Percentiles rank a stretch among this genome's conserved stretches.
Conservation (phyloP, 2,329 filamentous ascomycete genomes). For the Orbilia oligospora region DNA sequence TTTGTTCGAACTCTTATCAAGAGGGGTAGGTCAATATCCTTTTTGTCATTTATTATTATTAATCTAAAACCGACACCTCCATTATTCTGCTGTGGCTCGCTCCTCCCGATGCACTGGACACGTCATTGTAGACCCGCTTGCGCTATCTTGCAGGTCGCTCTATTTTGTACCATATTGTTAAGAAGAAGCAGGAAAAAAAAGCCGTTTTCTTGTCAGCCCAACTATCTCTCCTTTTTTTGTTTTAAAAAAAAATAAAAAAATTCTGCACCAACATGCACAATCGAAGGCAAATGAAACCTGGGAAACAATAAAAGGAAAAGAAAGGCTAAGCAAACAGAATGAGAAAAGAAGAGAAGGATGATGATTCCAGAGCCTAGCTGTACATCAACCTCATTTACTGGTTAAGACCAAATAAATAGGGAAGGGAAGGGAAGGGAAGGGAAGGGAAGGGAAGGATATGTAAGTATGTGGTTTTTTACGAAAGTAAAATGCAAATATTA, state of each 20-base stretch:
- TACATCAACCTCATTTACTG: not conserved
- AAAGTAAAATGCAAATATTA: conserved; percentile 67
- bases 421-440: not conserved
- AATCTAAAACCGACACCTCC: conserved; percentile 6
- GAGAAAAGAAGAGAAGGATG: not conserved
- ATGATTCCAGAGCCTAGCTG: not conserved
- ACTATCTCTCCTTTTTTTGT: not conserved
- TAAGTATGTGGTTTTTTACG: too few species aligned
- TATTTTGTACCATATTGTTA: conserved; percentile 5
- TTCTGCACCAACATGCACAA: not conserved
- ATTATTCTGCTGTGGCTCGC: not conserved
- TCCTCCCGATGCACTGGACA: conserved; percentile 20
- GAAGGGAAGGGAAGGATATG: too few species aligned
- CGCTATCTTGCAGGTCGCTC: conserved; percentile 7
- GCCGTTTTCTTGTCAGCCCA: not conserved
- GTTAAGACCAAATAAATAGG: not conserved
- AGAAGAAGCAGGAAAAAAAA: too few species aligned
- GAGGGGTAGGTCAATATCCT: conserved; percentile 12
- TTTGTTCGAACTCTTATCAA: not conserved
- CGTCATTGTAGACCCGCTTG: conserved; percentile 24
- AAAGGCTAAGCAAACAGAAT: not conserved
- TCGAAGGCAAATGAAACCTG: not conserved
- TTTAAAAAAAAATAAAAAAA: too few species aligned
- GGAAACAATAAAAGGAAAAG: not conserved
- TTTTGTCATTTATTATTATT: conserved; percentile 36